Evolutionary conservation across 2,329 filamentous ascomycete species (phyloP).

Genomic region (Neophaeococcomyces aloes): DNA sequence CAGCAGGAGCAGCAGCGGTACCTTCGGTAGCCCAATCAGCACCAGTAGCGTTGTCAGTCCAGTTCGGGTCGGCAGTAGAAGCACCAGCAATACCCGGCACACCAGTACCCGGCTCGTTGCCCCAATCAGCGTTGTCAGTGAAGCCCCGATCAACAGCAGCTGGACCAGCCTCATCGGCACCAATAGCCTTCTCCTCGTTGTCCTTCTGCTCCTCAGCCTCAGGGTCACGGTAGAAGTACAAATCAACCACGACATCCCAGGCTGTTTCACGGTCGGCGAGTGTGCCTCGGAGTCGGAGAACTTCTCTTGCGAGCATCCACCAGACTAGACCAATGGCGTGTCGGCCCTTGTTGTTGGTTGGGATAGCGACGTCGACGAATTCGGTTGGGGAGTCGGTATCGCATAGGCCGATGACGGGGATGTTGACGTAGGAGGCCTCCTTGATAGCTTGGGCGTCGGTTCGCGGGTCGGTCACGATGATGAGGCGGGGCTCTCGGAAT

Average conservation of each 20-base stretch:
- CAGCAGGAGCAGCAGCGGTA: constrained; percentile 34
- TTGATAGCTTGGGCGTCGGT: constrained; percentile 99
- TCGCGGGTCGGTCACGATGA: constrained; percentile 98
- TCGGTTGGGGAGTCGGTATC: constrained; percentile 99
- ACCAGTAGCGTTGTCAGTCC: constrained; percentile 45
- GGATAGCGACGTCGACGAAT: constrained; percentile 99
- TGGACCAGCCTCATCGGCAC: constrained; percentile 72
- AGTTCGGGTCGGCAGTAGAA: constrained; percentile 47
- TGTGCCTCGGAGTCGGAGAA: constrained; percentile 95
- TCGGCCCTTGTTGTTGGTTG: constrained; percentile 99
- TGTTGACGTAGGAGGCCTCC: constrained; percentile 99
- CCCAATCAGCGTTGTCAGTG: constrained; percentile 76
- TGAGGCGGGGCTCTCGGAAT: constrained; percentile 99
- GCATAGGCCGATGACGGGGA: constrained; percentile 97
- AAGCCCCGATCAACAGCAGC: constrained; percentile 71
- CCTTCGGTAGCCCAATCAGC: constrained; percentile 36
- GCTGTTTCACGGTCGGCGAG: constrained; percentile 90
- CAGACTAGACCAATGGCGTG: constrained; percentile 97
- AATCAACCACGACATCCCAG: constrained; percentile 99
- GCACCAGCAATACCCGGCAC: constrained; percentile 56
- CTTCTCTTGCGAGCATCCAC: constrained; percentile 99
- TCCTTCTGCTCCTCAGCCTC: constrained; percentile 98
- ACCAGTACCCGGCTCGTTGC: constrained; percentile 50
- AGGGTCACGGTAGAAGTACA: constrained; percentile 99
- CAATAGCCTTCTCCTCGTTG: constrained; percentile 76